Evolutionary conservation across 2,329 filamentous ascomycete genomes (phyloP).

Genomic region (Thermoascus crustaceus): DNA sequence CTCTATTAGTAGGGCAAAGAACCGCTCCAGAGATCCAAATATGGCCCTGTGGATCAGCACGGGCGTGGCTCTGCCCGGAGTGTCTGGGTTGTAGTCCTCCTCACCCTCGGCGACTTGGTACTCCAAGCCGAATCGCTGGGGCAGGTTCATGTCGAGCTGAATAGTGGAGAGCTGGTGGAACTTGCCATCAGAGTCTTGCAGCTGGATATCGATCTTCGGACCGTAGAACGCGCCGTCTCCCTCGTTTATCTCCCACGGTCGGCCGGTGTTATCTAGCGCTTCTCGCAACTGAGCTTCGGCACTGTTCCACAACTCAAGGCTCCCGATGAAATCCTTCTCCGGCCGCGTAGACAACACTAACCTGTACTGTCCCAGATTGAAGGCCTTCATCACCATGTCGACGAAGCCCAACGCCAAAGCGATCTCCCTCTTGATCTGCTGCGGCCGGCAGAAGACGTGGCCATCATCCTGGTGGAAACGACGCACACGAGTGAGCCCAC

Average conservation of each 20-base stretch:
- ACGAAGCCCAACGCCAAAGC: constrained; percentile 66
- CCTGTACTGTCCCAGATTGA: constrained; percentile 64
- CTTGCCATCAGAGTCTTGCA: constrained; percentile 72
- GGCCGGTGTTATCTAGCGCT: constrained; percentile 56
- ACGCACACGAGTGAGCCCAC: constrained; percentile 72
- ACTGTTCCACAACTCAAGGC: constrained; percentile 57
- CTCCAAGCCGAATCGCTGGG: constrained; percentile 68
- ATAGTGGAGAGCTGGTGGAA: constrained; percentile 85
- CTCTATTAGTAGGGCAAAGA: constrained; percentile 79
- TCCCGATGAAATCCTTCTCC: constrained; percentile 68
- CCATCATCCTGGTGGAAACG: constrained; percentile 87
- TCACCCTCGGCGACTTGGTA: constrained; percentile 51
- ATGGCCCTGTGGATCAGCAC: constrained; percentile 82
- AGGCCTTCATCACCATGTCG: constrained; percentile 59
- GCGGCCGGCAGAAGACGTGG: constrained; percentile 78
- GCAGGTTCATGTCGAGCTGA: constrained; percentile 83
- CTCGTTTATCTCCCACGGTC: constrained; percentile 64
- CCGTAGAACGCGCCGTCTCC: constrained; percentile 88
- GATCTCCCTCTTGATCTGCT: constrained; percentile 69
- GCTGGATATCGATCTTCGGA: constrained; percentile 81
- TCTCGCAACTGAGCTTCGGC: constrained; percentile 60
- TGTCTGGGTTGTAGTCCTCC: constrained; percentile 31
- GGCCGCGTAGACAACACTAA: constrained; percentile 73
- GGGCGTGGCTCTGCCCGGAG: constrained; percentile 55
- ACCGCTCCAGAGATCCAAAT: constrained; percentile 72